Evolutionary conservation across 163 green algal genomes (phyloP).

Genomic region (Scenedesmus sp.): DNA sequence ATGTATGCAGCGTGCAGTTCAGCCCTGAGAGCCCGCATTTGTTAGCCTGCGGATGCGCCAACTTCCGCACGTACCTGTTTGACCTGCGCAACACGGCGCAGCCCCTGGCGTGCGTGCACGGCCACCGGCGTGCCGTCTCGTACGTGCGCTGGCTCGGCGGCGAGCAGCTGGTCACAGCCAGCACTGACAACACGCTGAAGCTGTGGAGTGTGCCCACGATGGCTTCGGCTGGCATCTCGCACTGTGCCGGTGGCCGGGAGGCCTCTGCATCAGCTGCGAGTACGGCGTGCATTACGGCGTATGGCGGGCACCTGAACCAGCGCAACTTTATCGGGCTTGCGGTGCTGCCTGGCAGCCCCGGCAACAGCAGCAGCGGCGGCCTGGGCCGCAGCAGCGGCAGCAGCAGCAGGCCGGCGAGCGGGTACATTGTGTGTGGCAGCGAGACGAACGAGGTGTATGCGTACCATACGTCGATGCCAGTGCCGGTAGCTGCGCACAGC

Average conservation of each 20-base stretch:
- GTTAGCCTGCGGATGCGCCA: constrained; percentile 81
- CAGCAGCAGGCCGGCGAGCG: background rate
- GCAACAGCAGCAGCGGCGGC: background rate
- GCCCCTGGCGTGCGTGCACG: constrained; percentile 48
- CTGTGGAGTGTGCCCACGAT: constrained; percentile 76
- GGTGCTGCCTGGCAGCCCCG: constrained; percentile 55
- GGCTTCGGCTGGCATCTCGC: constrained; percentile 1
- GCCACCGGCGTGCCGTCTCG: constrained; percentile 79
- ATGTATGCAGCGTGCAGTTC: constrained; percentile 91
- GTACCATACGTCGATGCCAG: constrained; percentile 71
- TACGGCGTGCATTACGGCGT: constrained; percentile 51
- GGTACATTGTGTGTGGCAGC: constrained; percentile 79
- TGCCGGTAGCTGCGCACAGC: constrained; percentile 66
- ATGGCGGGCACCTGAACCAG: constrained; percentile 85
- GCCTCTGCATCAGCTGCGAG: background rate
- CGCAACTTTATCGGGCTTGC: constrained; percentile 91
- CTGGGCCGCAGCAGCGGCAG: background rate
- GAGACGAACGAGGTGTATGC: constrained; percentile 79
- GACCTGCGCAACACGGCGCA: constrained; percentile 28
- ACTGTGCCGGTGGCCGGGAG: background rate
- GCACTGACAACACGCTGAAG: constrained; percentile 83
- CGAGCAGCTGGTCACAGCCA: constrained; percentile 79
- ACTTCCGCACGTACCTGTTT: constrained; percentile 62
- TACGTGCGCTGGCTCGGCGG: constrained; percentile 81
- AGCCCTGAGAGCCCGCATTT: constrained; percentile 75